A percentile compares a stretch with the other conserved stretches of the same genome.
phyloP scores from a whole-genome alignment of 345 rosid genomes.

The Melaleuca quinquenervia region DNA sequence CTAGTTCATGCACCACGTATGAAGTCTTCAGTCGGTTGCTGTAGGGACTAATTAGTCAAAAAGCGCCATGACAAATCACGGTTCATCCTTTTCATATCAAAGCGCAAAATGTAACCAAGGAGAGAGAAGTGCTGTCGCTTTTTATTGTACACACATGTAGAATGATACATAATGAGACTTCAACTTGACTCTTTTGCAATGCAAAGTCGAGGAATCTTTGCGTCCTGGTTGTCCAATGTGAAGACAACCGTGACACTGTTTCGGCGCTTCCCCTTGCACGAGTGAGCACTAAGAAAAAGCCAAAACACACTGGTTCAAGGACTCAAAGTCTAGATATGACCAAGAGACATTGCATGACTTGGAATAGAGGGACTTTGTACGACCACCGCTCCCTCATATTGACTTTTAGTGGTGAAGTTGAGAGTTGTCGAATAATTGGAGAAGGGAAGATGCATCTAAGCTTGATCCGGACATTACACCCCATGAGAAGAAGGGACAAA shows the following conservation, averaged over 20 bases:
- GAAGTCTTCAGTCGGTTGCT: not conserved
- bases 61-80: not conserved
- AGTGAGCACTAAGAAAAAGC: not conserved
- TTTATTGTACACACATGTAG: not conserved
- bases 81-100: not conserved
- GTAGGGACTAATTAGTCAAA: not conserved
- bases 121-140: not conserved
- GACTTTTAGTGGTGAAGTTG: not conserved
- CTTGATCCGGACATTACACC: not conserved
- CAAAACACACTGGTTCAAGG: not conserved
- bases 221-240: not conserved
- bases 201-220: not conserved
- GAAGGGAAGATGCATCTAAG: not conserved
- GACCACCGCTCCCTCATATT: not conserved
- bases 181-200: not conserved
- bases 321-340: not conserved
- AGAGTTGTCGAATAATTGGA: not conserved
- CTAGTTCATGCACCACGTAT: not conserved
- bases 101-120: not conserved
- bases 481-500: not conserved
- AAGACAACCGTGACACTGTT: not conserved
- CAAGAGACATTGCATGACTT: not conserved
- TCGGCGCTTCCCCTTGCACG: not conserved
- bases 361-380: not conserved
- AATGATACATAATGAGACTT: not conserved